Base-by-base conservation (phyloP, 2,329 filamentous ascomycete genomes). In the Diaporthe sp. region DNA sequence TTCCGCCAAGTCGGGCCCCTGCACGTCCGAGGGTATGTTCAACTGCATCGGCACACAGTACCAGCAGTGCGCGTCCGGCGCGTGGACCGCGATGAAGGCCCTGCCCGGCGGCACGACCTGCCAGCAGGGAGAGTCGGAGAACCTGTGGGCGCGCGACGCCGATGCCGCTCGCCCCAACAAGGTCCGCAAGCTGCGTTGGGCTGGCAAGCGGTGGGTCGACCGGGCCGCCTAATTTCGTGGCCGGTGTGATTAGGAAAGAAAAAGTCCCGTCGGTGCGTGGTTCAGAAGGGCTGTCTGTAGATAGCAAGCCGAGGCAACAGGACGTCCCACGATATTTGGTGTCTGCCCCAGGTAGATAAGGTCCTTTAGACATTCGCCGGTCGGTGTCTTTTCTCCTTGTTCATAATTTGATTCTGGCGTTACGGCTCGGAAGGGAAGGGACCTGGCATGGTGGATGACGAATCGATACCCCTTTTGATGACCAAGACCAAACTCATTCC, bases 51-150 rank as follows among this genome's bases (percentile, higher is more conserved):
- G 82, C 35, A 76, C 75, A 4, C 65, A 76, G 10, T 84, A 80
- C 76, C 82, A 84, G 74, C 82, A 82, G 72, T 84, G 82, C 70
- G 82, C 82, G 1, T 78, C 77, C 4, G 82, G 82, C 0, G 51
- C 72, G 4, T 84, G 82, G 82, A 79, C 80, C 1, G 12, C 59
- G 0, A 72, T 82, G 17, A 78, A 77, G 76, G 65, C 76, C 30
- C 79, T 83, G 77, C 77, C 82, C 0, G 75, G 79, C 1, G 79
- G 79, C 0, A 81, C 79, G 10, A 80, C 78, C 73, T 83, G 82
- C 71, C 35, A 73, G 10, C 75, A 75, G 27, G 82, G 82, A 27
- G 59, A 71, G 71, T 74, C 71, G 53, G 47, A 61, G 37, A 35
- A 17, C 5, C 68, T 75, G 12, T 75, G 74, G 74, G 72, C 71